Conservation (phyloP, 1,284 basidiomycete species). For the Earliella scabrosa region DNA sequence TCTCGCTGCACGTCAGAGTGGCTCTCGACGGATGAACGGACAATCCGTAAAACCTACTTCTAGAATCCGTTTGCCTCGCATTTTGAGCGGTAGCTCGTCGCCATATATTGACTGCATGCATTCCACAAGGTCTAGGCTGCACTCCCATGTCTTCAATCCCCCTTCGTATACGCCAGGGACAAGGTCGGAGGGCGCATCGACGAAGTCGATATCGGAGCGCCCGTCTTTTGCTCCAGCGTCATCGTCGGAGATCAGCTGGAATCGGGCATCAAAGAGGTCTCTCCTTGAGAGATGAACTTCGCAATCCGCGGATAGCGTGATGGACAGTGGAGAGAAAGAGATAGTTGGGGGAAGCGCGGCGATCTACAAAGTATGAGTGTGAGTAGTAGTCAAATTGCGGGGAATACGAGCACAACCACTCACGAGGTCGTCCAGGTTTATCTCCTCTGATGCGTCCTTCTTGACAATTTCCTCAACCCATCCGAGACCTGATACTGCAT, state of each 20-base stretch:
- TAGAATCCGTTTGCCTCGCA: constrained; percentile 56
- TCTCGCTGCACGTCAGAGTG: background rate
- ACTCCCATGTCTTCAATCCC: constrained; percentile 98
- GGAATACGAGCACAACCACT: constrained; percentile 20
- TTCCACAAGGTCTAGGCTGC: constrained; percentile 84
- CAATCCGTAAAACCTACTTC: constrained; percentile 52
- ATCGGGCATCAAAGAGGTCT: constrained; percentile 93
- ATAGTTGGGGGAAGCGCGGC: constrained; percentile 56
- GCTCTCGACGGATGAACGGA: background rate
- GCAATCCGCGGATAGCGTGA: constrained; percentile 41
- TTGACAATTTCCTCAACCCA: background rate
- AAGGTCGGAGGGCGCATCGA: constrained; percentile 88
- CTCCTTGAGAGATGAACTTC: constrained; percentile 65
- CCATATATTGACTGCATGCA: constrained; percentile 48
- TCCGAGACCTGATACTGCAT: background rate
- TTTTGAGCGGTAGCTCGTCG: constrained; percentile 8
- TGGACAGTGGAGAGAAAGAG: constrained; percentile 61
- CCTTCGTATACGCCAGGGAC: constrained; percentile 95
- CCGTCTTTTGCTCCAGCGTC: constrained; percentile 26
- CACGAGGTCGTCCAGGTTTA: constrained; percentile 41
- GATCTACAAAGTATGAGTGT: constrained; percentile 43
- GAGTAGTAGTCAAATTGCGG: background rate
- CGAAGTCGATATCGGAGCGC: constrained; percentile 52
- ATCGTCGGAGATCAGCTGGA: constrained; percentile 79
- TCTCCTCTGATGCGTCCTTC: constrained; percentile 35